Percentiles rank a stretch among this genome's conserved stretches.
These are phyloP conservation scores for Citrus inodora DNA, from an alignment of 345 rosid genomes.

Conservation along the genomic window DNA sequence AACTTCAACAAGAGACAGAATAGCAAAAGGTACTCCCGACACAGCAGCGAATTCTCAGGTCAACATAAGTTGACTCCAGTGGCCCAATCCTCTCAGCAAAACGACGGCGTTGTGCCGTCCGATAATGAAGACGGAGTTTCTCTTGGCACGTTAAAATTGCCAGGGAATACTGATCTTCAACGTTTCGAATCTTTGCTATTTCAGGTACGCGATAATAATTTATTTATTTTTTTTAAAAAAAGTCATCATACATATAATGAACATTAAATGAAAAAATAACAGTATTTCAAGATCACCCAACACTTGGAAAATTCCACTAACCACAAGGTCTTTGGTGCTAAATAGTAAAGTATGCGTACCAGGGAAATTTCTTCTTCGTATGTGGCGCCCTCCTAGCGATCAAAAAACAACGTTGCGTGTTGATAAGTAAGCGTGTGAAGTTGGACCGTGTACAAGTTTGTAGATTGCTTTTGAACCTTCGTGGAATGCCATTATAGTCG, in stretches of 20 bases:
- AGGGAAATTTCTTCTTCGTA: too few species aligned
- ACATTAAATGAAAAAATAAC: too few species aligned
- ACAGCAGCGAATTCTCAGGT: neutral
- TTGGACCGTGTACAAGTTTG: neutral
- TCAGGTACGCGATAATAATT: too few species aligned
- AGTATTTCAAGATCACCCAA: too few species aligned
- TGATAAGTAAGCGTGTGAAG: too few species aligned
- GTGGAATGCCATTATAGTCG: neutral
- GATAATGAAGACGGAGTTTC: conserved; percentile 67
- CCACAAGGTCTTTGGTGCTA: conserved; percentile 37
- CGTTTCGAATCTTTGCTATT: conserved; percentile 67
- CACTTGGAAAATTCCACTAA: conserved; percentile 46
- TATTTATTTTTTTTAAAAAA: too few species aligned
- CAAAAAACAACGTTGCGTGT: too few species aligned
- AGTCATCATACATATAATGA: too few species aligned
- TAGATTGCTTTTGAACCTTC: neutral
- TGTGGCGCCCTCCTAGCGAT: too few species aligned
- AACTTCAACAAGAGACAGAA: neutral
- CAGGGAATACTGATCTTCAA: conserved; percentile 49
- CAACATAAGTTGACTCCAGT: conserved; percentile 14
- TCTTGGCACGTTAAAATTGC: conserved; percentile 82
- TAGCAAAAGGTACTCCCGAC: neutral
- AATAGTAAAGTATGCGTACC: too few species aligned
- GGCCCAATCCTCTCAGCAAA: conserved; percentile 31
- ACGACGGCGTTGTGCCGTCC: conserved; percentile 29